phyloP scores from a whole-genome alignment of 1,284 basidiomycete species.

The Boletus semigastroideus region DNA sequence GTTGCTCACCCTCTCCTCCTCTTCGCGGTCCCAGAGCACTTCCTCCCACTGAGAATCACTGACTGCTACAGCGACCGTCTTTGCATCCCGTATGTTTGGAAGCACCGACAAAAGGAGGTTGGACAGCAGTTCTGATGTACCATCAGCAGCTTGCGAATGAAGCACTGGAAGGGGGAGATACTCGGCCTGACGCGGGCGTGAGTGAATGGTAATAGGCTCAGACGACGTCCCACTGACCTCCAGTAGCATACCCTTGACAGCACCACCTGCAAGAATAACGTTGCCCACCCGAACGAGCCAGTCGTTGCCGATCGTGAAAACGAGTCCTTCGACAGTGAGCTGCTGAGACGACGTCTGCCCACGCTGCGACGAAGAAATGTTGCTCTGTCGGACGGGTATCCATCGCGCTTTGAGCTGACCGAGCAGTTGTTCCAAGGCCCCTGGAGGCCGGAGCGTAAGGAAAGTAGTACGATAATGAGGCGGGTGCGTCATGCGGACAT shows the following conservation, averaged over 20 bases:
- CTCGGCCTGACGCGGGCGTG: constrained; percentile 53
- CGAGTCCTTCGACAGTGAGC: constrained; percentile 63
- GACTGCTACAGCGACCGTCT: constrained; percentile 70
- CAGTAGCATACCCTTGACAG: constrained; percentile 73
- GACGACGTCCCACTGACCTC: constrained; percentile 49
- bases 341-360: constrained; percentile 58
- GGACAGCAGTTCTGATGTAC: constrained; percentile 68
- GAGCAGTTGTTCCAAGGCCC: constrained; percentile 69
- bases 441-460: constrained; percentile 67
- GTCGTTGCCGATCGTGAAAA: constrained; percentile 72
- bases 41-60: constrained; percentile 76
- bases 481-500: constrained; percentile 45
- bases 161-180: constrained; percentile 71
- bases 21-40: constrained; percentile 70
- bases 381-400: constrained; percentile 63
- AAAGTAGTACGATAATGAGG: constrained; percentile 73
- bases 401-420: constrained; percentile 70
- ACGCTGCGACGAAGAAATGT: constrained; percentile 41
- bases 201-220: background rate
- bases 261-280: constrained; percentile 69
- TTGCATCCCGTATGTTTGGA: constrained; percentile 66
- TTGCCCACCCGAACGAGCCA: constrained; percentile 80
- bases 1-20: constrained; percentile 43
- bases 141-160: constrained; percentile 56
- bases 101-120: constrained; percentile 70